phyloP scores from a whole-genome alignment of 164 flowering plant genomes.

The Cinnamomum micranthum region DNA sequence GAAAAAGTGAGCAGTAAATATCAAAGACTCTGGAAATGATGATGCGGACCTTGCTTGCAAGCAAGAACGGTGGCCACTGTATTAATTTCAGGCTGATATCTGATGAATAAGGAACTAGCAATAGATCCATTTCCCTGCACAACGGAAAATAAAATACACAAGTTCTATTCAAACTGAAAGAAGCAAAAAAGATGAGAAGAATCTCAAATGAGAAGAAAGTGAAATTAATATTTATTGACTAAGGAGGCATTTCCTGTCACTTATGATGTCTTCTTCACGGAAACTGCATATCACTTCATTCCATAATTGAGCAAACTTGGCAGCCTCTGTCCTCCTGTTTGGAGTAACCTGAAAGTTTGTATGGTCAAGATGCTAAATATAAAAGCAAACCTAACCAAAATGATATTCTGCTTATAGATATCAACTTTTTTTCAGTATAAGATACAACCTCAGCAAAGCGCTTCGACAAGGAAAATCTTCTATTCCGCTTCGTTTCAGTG shows the following conservation, averaged over 20 bases:
- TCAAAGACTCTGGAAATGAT: not conserved
- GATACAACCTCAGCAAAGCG: conserved; percentile 68
- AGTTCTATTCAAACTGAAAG: conserved; percentile 17
- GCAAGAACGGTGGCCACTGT: conserved; percentile 98
- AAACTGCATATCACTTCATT: conserved; percentile 89
- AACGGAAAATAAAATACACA: conserved; percentile 5
- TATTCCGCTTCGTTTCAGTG: conserved; percentile 51
- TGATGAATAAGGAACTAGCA: conserved; percentile 88
- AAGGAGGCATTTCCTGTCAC: conserved; percentile 72
- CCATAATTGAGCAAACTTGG: conserved; percentile 96
- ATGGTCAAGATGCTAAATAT: conserved; percentile 7
- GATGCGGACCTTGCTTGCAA: conserved; percentile 86
- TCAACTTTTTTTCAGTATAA: not conserved
- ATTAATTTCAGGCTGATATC: conserved; percentile 80
- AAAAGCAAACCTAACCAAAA: conserved; percentile 2
- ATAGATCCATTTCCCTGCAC: conserved; percentile 92
- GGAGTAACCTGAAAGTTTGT: conserved; percentile 46
- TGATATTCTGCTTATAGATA: not conserved
- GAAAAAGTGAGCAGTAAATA: conserved; percentile 1
- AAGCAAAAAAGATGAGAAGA: not conserved
- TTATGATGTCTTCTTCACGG: conserved; percentile 94
- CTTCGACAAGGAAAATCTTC: conserved; percentile 72
- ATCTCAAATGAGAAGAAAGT: not conserved
- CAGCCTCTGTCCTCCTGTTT: conserved; percentile 92
- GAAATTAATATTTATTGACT: not conserved